Percentiles rank a stretch among this genome's conserved stretches.
Conservation (phyloP, 1,139 yeast genomes). For the Starmera stellimalicola region DNA sequence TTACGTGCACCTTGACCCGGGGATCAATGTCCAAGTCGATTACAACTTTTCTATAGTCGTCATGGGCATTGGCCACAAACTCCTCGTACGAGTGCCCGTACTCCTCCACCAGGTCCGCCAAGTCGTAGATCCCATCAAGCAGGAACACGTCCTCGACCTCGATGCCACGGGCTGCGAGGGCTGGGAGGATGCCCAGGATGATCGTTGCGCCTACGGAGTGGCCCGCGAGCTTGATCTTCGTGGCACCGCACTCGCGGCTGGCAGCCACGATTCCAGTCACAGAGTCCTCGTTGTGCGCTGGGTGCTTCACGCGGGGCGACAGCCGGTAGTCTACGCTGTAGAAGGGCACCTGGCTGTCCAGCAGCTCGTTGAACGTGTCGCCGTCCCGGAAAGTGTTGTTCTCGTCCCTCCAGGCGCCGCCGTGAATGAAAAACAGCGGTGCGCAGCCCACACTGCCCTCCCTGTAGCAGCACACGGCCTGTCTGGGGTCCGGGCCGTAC, state of each 20-base stretch:
- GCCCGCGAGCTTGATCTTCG: slow-evolving; percentile 40
- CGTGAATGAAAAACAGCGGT: slow-evolving; percentile 52
- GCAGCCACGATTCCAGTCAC: slow-evolving; percentile 23
- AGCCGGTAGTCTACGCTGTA: slow-evolving; percentile 52
- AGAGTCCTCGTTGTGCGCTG: slow-evolving; percentile 55
- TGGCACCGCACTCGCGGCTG: slow-evolving; percentile 18
- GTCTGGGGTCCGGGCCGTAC: slow-evolving; percentile 9
- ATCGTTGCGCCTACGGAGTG: slow-evolving; percentile 83
- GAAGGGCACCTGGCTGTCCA: slow-evolving; percentile 14
- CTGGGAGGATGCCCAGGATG: slow-evolving; percentile 37
- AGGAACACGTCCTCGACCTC: slow-evolving; percentile 19
- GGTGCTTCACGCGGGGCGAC: slow-evolving; percentile 56
- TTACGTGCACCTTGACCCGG: slow-evolving; percentile 10
- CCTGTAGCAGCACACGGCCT: slow-evolving; percentile 6
- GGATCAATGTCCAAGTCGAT: neutral
- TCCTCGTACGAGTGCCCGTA: slow-evolving; percentile 30
- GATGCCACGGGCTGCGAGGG: slow-evolving; percentile 15
- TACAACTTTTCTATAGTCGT: slow-evolving; percentile 10
- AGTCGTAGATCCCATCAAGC: slow-evolving; percentile 40
- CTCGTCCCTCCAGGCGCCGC: slow-evolving; percentile 87
- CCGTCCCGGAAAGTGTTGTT: slow-evolving; percentile 51
- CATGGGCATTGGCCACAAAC: slow-evolving; percentile 35
- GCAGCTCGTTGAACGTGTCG: slow-evolving; percentile 24
- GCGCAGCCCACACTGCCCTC: neutral
- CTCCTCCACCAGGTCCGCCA: slow-evolving; percentile 28